phyloP scores from a whole-genome alignment of 805 yeast genomes.

The Wickerhamomyces rabaulensis region DNA sequence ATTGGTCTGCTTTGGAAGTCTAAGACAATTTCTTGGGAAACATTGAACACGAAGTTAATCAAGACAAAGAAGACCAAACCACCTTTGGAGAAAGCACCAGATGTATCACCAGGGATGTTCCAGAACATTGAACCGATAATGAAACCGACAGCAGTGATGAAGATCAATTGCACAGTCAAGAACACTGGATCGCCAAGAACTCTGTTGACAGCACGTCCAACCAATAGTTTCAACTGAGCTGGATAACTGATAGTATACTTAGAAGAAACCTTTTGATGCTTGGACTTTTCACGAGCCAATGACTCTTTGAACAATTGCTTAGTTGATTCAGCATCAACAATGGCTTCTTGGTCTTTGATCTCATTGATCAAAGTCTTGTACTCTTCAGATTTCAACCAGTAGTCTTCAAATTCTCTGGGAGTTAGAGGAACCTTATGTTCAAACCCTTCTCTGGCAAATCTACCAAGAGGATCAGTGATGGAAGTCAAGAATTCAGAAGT shows the following conservation, averaged over 20 bases:
- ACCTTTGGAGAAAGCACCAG: slow-evolving; percentile 45
- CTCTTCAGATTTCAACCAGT: slow-evolving; percentile 49
- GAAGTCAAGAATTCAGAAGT: slow-evolving; percentile 69
- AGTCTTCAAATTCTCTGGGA: slow-evolving; percentile 53
- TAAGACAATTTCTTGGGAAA: slow-evolving; percentile 48
- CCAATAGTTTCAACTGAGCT: slow-evolving; percentile 43
- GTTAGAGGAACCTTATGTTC: slow-evolving; percentile 51
- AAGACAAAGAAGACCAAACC: slow-evolving; percentile 62
- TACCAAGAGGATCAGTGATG: slow-evolving; percentile 62
- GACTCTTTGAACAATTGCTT: slow-evolving; percentile 30
- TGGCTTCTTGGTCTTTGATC: slow-evolving; percentile 25
- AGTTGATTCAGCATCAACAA: slow-evolving; percentile 7
- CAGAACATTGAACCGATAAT: slow-evolving; percentile 52
- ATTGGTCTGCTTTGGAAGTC: slow-evolving; percentile 46
- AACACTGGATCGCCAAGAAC: slow-evolving; percentile 41
- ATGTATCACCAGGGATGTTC: slow-evolving; percentile 37
- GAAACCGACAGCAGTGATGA: slow-evolving; percentile 46
- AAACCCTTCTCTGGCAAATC: slow-evolving; percentile 41
- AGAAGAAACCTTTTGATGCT: slow-evolving; percentile 37
- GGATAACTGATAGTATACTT: slow-evolving; percentile 45
- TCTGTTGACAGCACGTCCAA: slow-evolving; percentile 41
- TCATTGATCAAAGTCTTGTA: slow-evolving; percentile 33
- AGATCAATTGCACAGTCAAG: slow-evolving; percentile 35
- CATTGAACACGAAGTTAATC: slow-evolving; percentile 52
- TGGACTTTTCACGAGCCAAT: slow-evolving; percentile 44